Percentiles rank a stretch among this genome's conserved stretches.
These are phyloP conservation scores for Tylopilus rubrobrunneus DNA, from an alignment of 768 basidiomycete species.

Conservation along the genomic window DNA sequence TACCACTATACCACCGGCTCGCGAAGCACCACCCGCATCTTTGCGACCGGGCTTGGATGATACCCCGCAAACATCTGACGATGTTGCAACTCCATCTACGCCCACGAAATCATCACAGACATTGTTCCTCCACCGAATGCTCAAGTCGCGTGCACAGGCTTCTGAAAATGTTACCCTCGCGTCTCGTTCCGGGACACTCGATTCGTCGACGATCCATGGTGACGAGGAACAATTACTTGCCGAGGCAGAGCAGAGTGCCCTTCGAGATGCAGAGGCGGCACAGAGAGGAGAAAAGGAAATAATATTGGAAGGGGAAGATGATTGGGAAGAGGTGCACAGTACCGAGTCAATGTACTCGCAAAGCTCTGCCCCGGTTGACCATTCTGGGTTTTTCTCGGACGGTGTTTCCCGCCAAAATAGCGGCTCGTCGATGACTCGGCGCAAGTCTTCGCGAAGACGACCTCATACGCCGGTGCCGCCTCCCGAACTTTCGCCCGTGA, in stretches of 20 bases:
- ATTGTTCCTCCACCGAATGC: conserved; percentile 19
- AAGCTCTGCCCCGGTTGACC: conserved; percentile 18
- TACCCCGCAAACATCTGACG: neutral
- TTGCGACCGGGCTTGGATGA: neutral
- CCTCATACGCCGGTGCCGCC: neutral
- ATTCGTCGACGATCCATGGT: neutral
- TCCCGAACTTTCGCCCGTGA: conserved; percentile 15
- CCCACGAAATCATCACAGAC: neutral
- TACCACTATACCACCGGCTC: neutral
- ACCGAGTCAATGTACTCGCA: conserved; percentile 25
- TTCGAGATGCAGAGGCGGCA: conserved; percentile 11
- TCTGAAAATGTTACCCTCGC: conserved; percentile 4
- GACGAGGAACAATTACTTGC: conserved; percentile 14
- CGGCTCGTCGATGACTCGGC: neutral
- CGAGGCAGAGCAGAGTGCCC: conserved; percentile 13
- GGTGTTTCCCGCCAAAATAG: conserved; percentile 1
- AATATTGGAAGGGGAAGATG: neutral
- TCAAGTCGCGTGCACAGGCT: conserved; percentile 20
- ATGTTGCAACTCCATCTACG: neutral
- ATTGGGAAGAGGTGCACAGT: neutral
- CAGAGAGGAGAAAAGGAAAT: neutral
- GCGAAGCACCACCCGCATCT: neutral
- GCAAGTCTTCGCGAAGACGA: conserved; percentile 9
- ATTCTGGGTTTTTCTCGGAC: conserved; percentile 2
- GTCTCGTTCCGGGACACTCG: conserved; percentile 7